Base-by-base conservation (phyloP, 2,329 filamentous ascomycete species). In the Botryosphaeria dothidea region DNA sequence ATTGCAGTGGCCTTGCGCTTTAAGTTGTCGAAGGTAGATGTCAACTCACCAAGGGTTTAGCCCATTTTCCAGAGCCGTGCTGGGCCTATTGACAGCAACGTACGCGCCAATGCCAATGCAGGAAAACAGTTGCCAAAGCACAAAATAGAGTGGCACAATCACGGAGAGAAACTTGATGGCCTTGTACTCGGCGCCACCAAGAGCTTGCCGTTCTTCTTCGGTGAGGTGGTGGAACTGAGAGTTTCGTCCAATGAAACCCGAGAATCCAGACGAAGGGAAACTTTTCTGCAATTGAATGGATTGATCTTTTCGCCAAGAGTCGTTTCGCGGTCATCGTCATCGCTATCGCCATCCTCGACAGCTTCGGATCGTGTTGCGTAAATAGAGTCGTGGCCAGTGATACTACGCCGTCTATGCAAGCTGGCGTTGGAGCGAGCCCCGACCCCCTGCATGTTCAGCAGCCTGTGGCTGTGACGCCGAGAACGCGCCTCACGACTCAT, bases 161-260 rank as follows among this genome's bases (percentile, higher is more conserved):
- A 85, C 79, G 2, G 85, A 81, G 1, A 91, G 79, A 4, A 90
- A 74, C 54, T 82, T 82, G 21, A 90, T 80, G 17, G 88, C 87
- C 46, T 85, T 82, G 71, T 90, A 89, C 72, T 90, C 88, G 64
- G 83, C 85, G 0, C 88, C 86, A 27, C 88, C 88, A 0, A 90
- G 78, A 29, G 82, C 78, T 61, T 86, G 83, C 38, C 85, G 81
- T 69, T 89, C 84, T 15, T 82, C 80, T 21, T 79, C 78, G 0
- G 79, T 80, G 41, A 89, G 74, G 49, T 83, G 81, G 69, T 84
- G 81, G 66, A 88, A 86, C 65, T 85, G 82, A 1, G 82, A 82
- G 71, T 86, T 87, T 56, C 83, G 80, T 52, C 63, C 63, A 17
- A 65, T 27, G 34, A 52, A 54, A 3, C 51, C 62, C 2, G 82